These are phyloP conservation scores for Microdochium trichocladiopsis DNA, from an alignment of 2,329 filamentous ascomycete species.

Conservation along the genomic window DNA sequence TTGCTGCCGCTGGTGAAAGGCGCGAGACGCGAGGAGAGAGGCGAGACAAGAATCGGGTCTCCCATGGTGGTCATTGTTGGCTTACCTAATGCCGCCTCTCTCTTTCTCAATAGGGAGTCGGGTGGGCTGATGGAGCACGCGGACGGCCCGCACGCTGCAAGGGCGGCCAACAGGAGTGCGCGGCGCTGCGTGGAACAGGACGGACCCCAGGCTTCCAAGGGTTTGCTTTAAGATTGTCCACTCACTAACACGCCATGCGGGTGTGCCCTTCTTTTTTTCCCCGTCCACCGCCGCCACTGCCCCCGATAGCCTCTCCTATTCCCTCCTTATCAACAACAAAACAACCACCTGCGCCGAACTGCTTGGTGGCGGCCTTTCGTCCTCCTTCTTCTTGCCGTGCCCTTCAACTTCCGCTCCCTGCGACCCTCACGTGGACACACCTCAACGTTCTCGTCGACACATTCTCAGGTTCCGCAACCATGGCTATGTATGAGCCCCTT, in stretches of 20 bases:
- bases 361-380: not conserved
- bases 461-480: not conserved
- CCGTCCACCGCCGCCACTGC: not conserved
- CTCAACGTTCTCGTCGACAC: not conserved
- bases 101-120: not conserved
- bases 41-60: too few relatives aligned
- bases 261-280: not conserved
- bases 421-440: too few relatives aligned
- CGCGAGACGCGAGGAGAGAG: too few relatives aligned
- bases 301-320: not conserved
- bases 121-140: not conserved
- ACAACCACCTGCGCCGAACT: not conserved
- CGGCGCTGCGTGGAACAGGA: not conserved
- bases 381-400: not conserved
- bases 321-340: not conserved
- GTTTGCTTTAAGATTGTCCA: not conserved
- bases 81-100: not conserved
- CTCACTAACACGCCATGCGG: not conserved
- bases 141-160: not conserved
- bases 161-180: not conserved
- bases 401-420: not conserved
- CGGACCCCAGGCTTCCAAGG: not conserved
- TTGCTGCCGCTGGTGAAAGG: too few relatives aligned
- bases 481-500: not conserved
- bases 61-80: too few relatives aligned